phyloP scores from a whole-genome alignment of 1,139 yeast genomes.

The Taphrina communis region DNA sequence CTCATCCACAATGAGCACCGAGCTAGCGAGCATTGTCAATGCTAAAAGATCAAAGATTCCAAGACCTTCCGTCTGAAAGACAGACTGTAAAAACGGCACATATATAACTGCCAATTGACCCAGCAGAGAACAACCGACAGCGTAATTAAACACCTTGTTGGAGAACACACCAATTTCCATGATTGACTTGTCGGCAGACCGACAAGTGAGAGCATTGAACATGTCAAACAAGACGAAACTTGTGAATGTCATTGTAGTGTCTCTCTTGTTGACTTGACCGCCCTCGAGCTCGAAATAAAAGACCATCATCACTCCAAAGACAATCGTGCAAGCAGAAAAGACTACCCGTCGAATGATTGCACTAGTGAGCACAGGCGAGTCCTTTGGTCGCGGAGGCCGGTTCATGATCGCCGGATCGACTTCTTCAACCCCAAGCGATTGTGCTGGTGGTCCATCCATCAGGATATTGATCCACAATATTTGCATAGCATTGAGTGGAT shows the following conservation, averaged over 20 bases:
- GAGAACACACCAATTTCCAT: slow-evolving; percentile 74
- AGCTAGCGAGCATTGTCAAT: slow-evolving; percentile 68
- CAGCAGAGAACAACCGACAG: slow-evolving; percentile 83
- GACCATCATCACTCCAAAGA: slow-evolving; percentile 79
- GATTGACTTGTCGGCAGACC: slow-evolving; percentile 81
- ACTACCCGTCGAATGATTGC: slow-evolving; percentile 72
- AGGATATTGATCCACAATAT: slow-evolving; percentile 92
- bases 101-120: slow-evolving; percentile 96
- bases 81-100: slow-evolving; percentile 84
- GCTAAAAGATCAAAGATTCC: slow-evolving; percentile 68
- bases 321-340: slow-evolving; percentile 73
- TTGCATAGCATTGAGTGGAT: slow-evolving; percentile 98
- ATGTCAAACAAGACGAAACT: slow-evolving; percentile 93
- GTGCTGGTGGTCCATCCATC: slow-evolving; percentile 99
- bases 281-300: slow-evolving; percentile 87
- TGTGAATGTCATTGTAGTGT: slow-evolving; percentile 96
- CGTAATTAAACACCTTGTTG: slow-evolving; percentile 88
- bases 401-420: slow-evolving; percentile 94
- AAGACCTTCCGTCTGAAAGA: slow-evolving; percentile 93
- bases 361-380: slow-evolving; percentile 76
- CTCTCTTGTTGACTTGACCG: slow-evolving; percentile 78
- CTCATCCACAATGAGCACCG: slow-evolving; percentile 88
- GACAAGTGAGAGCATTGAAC: slow-evolving; percentile 93
- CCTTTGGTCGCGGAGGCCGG: slow-evolving; percentile 88
- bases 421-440: slow-evolving; percentile 94